phyloP scores from a whole-genome alignment of 345 rosid species.

The Aurinia saxatilis region DNA sequence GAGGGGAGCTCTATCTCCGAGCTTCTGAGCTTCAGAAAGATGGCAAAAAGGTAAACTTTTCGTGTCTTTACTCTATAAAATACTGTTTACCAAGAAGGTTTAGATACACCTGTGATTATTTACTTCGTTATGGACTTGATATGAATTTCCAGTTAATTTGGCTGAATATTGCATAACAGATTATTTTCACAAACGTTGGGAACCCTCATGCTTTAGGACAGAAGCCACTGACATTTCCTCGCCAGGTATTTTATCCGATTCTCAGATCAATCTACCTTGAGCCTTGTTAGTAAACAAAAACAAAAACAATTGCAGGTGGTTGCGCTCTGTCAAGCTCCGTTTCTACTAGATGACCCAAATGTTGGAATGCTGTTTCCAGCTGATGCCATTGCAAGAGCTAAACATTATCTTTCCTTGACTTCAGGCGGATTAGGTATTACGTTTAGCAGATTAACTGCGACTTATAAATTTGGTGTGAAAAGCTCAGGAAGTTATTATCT shows the following conservation, averaged over 20 bases:
- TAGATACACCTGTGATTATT: neutral
- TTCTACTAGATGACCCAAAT: conserved; percentile 91
- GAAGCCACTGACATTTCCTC: conserved; percentile 91
- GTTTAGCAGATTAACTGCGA: neutral
- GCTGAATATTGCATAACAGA: conserved; percentile 39
- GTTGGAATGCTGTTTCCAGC: conserved; percentile 88
- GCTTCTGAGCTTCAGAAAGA: conserved; percentile 99
- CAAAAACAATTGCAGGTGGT: conserved; percentile 51
- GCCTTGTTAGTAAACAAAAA: neutral
- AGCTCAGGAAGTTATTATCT: neutral
- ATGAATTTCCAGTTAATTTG: neutral
- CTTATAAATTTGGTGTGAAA: neutral
- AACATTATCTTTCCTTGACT: conserved; percentile 77
- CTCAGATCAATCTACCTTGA: conserved; percentile 11
- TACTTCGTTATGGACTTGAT: conserved; percentile 3
- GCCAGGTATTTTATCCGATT: conserved; percentile 48
- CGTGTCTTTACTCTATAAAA: neutral
- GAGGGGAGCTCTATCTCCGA: conserved; percentile 97
- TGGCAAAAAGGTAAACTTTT: conserved; percentile 74
- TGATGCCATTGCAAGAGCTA: conserved; percentile 94
- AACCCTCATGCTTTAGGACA: conserved; percentile 99
- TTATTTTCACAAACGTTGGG: conserved; percentile 96
- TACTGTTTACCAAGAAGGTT: neutral
- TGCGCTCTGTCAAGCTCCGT: conserved; percentile 98
- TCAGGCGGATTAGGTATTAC: conserved; percentile 87